phyloP scores from a whole-genome alignment of 2,329 filamentous ascomycete genomes.

The Exophiala mesophila region DNA sequence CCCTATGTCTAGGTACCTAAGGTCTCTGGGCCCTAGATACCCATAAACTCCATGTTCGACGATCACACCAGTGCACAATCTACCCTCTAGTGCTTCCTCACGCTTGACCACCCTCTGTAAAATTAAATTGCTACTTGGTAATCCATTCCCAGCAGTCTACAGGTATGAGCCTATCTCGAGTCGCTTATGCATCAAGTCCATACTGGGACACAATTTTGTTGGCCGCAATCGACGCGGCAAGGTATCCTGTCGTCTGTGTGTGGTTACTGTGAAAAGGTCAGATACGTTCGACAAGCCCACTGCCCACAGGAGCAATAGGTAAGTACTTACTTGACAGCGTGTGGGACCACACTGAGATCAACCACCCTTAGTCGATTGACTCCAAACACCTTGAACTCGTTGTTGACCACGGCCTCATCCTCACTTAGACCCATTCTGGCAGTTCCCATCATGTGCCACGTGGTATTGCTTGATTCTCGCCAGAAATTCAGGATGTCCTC shows the following conservation, averaged over 20 bases:
- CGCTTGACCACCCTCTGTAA: no score
- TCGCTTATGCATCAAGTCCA: conserved; percentile 28
- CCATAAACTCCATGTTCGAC: no score
- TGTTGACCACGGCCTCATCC: conserved; percentile 46
- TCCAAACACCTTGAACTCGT: conserved; percentile 35
- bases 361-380: conserved; percentile 37
- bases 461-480: conserved; percentile 42
- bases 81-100: no score
- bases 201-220: conserved; percentile 49
- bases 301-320: no score
- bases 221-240: conserved; percentile 48
- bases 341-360: conserved; percentile 42
- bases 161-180: no score
- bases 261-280: conserved; percentile 41
- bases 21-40: no score
- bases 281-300: conserved; percentile 6
- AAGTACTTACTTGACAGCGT: conserved; percentile 30
- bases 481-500: conserved; percentile 51
- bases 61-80: no score
- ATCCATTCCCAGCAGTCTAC: no score
- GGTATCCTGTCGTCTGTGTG: conserved; percentile 51
- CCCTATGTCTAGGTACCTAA: no score
- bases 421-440: conserved; percentile 53
- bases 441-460: conserved; percentile 55
- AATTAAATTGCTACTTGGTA: no score